phyloP scores from a whole-genome alignment of 2,329 filamentous ascomycete species.

The Ambrosiella beaveri region DNA sequence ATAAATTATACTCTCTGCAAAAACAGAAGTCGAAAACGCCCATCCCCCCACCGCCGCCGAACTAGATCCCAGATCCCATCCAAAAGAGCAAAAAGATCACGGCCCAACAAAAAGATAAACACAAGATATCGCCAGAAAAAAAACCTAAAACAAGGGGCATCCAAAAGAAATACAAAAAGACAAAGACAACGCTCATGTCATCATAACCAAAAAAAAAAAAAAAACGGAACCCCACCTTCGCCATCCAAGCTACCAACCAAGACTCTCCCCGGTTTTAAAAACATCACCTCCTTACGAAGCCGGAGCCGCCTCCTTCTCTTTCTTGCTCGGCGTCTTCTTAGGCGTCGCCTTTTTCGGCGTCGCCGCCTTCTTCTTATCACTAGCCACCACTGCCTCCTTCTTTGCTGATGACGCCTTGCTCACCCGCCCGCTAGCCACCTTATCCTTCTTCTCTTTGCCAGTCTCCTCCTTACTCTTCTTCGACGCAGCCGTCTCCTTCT shows the following conservation, averaged over 20 bases:
- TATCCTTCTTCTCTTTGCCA: constrained; percentile 18
- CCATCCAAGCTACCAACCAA: not conserved
- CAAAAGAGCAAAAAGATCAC: not conserved
- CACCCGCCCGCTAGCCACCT: constrained; percentile 17
- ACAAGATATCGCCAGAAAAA: not conserved
- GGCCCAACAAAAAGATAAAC: not conserved
- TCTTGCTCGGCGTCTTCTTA: constrained; percentile 33
- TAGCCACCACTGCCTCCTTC: constrained; percentile 18
- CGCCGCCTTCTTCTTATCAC: constrained; percentile 15
- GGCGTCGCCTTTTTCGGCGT: constrained; percentile 17
- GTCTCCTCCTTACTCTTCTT: constrained; percentile 1
- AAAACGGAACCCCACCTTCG: no score
- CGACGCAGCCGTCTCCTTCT: constrained; percentile 32
- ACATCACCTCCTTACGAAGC: constrained; percentile 1
- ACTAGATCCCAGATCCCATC: not conserved
- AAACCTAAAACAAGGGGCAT: not conserved
- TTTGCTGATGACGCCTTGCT: constrained; percentile 17
- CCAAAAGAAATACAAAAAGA: not conserved
- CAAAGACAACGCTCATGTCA: constrained; percentile 3
- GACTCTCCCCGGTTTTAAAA: not conserved
- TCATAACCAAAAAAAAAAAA: constrained; percentile 1
- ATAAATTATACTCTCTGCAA: not conserved
- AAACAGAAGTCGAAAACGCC: not conserved
- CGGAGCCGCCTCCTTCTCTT: constrained; percentile 15
- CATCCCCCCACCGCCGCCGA: not conserved